Evolutionary conservation across 805 yeast genomes (phyloP), one percentile per base, ranked within the genome.

Genomic region (Nakazawaea peltata): DNA sequence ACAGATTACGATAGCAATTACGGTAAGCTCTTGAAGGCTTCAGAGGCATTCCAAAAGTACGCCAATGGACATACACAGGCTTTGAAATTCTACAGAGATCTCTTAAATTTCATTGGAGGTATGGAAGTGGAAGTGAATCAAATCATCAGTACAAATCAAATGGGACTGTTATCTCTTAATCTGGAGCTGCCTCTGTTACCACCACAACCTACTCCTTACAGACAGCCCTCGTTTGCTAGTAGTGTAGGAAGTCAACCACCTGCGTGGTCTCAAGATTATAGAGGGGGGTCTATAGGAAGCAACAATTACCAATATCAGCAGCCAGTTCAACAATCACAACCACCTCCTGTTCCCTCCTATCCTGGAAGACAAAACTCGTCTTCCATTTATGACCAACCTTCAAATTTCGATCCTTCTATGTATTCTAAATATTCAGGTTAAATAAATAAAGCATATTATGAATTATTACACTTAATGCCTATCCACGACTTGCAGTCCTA

Each of bases 41-140:
- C 67, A 45, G 63, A 68, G 6, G 58, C 61, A 14, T 86, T 88
- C 77, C 63, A 63, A 25, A 67, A 68, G 12, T 79, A 77, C 44
- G 54, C 61, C 10, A 59, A 60, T 5, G 95, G 94, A 5, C 52
- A 74, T 36, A 55, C 59, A 12, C 77, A 74, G 43, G 94, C 94
- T 0, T 46, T 57, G 8, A 65, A 58, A 9, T 83, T 85, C 49
- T 90, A 90, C 53, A 56, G 59, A 6, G 69, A 74, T 37, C 56
- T 75, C 22, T 53, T 57, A 26, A 48, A 47, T 13, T 63, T 61
- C 44, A 62, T 63, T 7, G 41, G 51, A 26, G 44, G 50, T 36
- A 33, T 42, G 24, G 44, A 57, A 34, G 40, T 54, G 21, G 49
- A 48, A 32, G 41, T 50, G 53, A 44, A 41, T 44, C 41, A 57